Base-by-base conservation (phyloP, 345 rosid species). In the Heritiera fomes region DNA sequence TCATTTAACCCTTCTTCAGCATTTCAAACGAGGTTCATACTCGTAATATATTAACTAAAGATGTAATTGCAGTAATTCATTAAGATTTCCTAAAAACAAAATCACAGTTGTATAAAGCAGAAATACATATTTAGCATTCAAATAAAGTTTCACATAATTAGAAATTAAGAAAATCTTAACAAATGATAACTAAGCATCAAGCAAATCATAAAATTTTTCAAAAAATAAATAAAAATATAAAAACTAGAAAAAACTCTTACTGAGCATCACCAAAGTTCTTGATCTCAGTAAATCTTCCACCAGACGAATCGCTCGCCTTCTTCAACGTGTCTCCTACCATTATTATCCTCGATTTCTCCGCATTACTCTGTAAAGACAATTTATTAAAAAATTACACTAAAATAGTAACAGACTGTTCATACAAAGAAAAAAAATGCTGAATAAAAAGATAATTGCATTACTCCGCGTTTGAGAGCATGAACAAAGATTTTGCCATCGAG, bases 281-380 rank as follows among this genome's bases (percentile, higher is more conserved):
- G 71, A 93, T 86, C 75, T 86, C 89, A 46, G 81, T 65, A 82
- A 91, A 86, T 61, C 71, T 67, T 41, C 83, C 94, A 38, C 79
- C 89, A 20, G 95, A 90, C 12, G 90, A 84, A 82, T 87, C 88
- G 14, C 87, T 81, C 3, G 89, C 92, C 85, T 87, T 93, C 84
- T 92, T 95, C 75, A 93, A 81, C 10, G 94, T 78, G 71, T 95
- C 98, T 59, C 98, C 98, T 1, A 93, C 98, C 97, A 95, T 91
- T 43, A 95, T 81, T 63, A 95, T 90, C 76, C 95, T 92, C 76
- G 98, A 89, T 88, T 87, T 91, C 88, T 93, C 98, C 17, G 98
- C 98, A 82, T 93, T 92, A 10, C 98, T 89, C 98, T 94, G 77
- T 71, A 74, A 62, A 55, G 49, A 40, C 43, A 67, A 77, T 55